A percentile compares a stretch with the other conserved stretches of the same genome.
These are phyloP conservation scores for Dalbergia oliveri DNA, from an alignment of 306 rosid species.

Conservation along the genomic window DNA sequence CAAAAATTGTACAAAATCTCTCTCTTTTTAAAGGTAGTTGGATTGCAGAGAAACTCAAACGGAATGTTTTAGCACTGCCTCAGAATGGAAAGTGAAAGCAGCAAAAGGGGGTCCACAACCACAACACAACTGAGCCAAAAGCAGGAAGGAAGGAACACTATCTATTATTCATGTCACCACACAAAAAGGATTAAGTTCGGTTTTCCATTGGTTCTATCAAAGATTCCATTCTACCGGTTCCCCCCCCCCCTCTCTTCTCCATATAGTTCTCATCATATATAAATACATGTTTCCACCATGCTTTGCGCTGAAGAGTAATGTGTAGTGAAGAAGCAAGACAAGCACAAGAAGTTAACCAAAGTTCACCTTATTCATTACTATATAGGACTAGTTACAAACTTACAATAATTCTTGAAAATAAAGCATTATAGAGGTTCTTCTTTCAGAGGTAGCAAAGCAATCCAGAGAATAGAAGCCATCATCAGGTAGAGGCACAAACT, in stretches of 20 bases:
- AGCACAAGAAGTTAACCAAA: constrained; percentile 26
- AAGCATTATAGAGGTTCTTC: constrained; percentile 39
- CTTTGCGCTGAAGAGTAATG: constrained; percentile 16
- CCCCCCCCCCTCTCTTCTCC: constrained; percentile 26
- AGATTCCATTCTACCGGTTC: constrained; percentile 60
- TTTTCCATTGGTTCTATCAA: constrained; percentile 55
- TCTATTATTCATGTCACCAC: constrained; percentile 57
- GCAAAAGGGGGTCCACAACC: constrained; percentile 51
- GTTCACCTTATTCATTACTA: constrained; percentile 23
- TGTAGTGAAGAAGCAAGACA: constrained; percentile 41
- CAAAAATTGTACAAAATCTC: neutral
- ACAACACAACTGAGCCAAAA: constrained; percentile 50
- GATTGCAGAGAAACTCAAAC: constrained; percentile 45
- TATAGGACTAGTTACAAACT: neutral
- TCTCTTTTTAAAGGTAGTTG: constrained; percentile 26
- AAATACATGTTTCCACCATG: constrained; percentile 49
- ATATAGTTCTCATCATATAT: constrained; percentile 55
- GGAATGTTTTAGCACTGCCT: constrained; percentile 39
- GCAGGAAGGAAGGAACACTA: constrained; percentile 52
- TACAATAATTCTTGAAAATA: constrained; percentile 35
- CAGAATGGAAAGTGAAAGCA: constrained; percentile 48
- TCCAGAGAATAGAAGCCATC: constrained; percentile 29
- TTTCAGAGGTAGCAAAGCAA: constrained; percentile 40
- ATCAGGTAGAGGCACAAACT: constrained; percentile 47
- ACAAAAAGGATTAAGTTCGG: constrained; percentile 52